Base-by-base conservation (phyloP, 2,329 filamentous ascomycete species). In the Sclerotiophoma versabilis region DNA sequence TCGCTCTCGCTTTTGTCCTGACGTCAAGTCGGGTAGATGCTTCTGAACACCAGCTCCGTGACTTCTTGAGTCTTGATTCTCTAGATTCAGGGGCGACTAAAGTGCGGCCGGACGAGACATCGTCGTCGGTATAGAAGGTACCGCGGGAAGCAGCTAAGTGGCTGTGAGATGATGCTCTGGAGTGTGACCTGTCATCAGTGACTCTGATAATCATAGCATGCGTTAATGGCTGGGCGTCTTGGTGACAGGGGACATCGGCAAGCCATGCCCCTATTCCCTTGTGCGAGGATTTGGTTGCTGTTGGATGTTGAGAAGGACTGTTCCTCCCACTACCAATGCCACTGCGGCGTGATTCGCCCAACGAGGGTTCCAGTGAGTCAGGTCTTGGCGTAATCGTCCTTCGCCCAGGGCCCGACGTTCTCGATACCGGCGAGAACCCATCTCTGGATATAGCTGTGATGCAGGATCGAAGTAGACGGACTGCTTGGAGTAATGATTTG, bases 71-170 rank as follows among this genome's bases (percentile, higher is more conserved):
- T 26, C 59, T 57, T 1, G 60, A 58, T 3, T 54, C 51, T 27
- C 51, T 49, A 9, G 33, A 45, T 41, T 68, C 59, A 17, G 60
- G 52, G 5, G 59, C 47, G 14, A 64, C 41, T 0, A 68, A 36
- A 4, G 67, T 64, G n/a, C 57, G 59, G 7, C 51, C 61, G 4
- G 61, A 63, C 4, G 68, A 64, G 1, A 63, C 50, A 2, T 55
- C 63, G 37, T 70, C 70, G 29, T 73, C 70, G 0, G 70, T 64
- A 43, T 68, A 70, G 27, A 73, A 73, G 0, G 70, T 73, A 3
- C 62, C 61, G 12, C 58, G 62, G 20, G 70, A 71, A 12, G 62
- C 49, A 19, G 58, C 44, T 11, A 55, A 19, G n/a, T 57, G 36
- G 15, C 54, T 49, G 14, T 58, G 57, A 7, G 59, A 58, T 20